Conservation (phyloP, 2,329 filamentous ascomycete genomes). For the Tolypocladium album region DNA sequence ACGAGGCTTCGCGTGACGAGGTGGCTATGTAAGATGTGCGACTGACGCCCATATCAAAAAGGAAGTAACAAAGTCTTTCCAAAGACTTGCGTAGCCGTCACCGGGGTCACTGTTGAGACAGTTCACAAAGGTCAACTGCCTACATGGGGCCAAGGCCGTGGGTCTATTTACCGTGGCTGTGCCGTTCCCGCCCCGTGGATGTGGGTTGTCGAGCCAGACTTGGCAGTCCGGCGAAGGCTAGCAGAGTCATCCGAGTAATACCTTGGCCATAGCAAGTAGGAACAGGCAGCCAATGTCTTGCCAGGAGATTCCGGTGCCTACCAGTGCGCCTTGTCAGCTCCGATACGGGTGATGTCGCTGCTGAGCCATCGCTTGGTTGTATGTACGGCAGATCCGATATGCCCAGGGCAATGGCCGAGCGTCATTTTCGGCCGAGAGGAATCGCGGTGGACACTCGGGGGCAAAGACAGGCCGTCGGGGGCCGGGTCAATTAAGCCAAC, state of each 20-base stretch:
- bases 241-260: background rate
- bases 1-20: background rate
- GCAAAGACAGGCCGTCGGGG: background rate
- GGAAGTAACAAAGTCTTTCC: background rate
- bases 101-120: no score
- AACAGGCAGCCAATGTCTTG: background rate
- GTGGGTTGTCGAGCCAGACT: background rate
- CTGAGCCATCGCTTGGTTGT: background rate
- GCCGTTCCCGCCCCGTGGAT: background rate
- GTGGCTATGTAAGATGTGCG: background rate
- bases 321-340: background rate
- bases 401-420: background rate
- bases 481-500: background rate
- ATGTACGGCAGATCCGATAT: background rate
- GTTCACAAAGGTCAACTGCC: background rate
- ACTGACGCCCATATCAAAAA: background rate
- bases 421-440: background rate
- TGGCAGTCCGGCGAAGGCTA: background rate
- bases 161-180: background rate
- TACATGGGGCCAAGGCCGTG: background rate
- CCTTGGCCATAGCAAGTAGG: background rate
- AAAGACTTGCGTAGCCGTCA: background rate
- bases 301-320: background rate
- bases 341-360: background rate
- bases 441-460: background rate